Conservation (phyloP, 345 rosid species). For the Stellera chamaejasme region DNA sequence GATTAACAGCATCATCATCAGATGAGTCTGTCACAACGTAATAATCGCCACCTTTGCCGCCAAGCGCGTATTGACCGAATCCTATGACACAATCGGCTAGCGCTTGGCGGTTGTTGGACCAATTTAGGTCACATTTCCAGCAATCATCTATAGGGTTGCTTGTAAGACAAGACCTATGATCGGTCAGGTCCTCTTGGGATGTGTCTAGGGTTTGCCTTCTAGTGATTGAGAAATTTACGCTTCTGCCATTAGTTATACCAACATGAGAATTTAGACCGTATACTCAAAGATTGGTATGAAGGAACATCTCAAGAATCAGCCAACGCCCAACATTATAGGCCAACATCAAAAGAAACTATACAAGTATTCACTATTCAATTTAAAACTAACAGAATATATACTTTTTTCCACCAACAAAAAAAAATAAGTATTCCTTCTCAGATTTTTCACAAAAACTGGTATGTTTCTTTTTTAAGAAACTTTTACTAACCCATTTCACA, state of each 20-base stretch:
- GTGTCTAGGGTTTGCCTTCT: constrained; percentile 49
- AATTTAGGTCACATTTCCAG: constrained; percentile 88
- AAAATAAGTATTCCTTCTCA: too few relatives aligned
- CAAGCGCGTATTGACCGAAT: constrained; percentile 80
- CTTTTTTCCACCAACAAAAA: too few relatives aligned
- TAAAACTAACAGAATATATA: too few relatives aligned
- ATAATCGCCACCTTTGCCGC: constrained; percentile 71
- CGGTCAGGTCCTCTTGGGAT: constrained; percentile 22
- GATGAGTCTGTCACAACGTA: constrained; percentile 79
- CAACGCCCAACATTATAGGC: too few relatives aligned
- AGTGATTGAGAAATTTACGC: constrained; percentile 56
- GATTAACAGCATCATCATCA: constrained; percentile 14
- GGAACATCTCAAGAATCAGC: too few relatives aligned
- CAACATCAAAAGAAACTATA: too few relatives aligned
- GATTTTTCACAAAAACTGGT: too few relatives aligned
- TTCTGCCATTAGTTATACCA: constrained; percentile 24
- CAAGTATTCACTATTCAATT: too few relatives aligned
- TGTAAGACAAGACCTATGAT: constrained; percentile 33
- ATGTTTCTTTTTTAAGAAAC: too few relatives aligned
- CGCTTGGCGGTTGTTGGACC: constrained; percentile 74
- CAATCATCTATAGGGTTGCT: constrained; percentile 93
- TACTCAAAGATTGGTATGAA: too few relatives aligned
- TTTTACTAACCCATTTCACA: too few relatives aligned
- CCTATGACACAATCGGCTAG: constrained; percentile 88
- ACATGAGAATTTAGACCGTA: background rate